phyloP scores from a whole-genome alignment of 2,329 filamentous ascomycete genomes.

The Calonectria pauciramosa region DNA sequence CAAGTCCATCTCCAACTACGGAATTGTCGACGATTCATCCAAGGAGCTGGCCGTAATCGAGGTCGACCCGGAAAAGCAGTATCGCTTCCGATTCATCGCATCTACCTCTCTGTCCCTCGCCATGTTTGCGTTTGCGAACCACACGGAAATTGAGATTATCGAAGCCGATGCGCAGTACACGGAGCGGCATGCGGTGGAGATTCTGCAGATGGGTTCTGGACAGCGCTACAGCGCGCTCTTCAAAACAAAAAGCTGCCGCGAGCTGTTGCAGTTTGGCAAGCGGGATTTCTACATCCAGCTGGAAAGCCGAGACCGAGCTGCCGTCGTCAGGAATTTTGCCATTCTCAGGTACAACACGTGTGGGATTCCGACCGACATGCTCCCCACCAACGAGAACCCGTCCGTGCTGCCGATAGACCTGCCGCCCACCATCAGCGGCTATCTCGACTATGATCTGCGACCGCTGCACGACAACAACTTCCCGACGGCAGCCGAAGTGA shows the following conservation, averaged over 20 bases:
- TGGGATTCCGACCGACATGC: background rate
- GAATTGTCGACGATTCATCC: background rate
- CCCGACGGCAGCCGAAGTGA: background rate
- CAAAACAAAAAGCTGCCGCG: background rate
- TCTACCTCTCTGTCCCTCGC: background rate
- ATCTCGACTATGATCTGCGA: background rate
- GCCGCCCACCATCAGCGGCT: background rate
- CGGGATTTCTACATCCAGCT: background rate
- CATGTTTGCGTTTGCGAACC: background rate
- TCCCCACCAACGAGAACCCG: background rate
- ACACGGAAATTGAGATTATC: background rate
- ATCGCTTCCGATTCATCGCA: background rate
- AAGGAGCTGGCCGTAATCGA: background rate
- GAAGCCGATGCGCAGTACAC: background rate
- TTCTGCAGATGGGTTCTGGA: background rate
- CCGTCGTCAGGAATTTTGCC: background rate
- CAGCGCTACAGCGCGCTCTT: background rate
- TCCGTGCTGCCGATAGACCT: background rate
- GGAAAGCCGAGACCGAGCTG: background rate
- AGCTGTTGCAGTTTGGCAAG: background rate
- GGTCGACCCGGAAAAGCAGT: background rate
- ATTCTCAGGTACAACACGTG: conserved; percentile 3
- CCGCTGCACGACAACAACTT: background rate
- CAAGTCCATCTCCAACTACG: background rate
- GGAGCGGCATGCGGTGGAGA: background rate